Evolutionary conservation across 805 yeast genomes (phyloP), one percentile per base, ranked within the genome.

Genomic region (Saccharomycopsis fermentans): DNA sequence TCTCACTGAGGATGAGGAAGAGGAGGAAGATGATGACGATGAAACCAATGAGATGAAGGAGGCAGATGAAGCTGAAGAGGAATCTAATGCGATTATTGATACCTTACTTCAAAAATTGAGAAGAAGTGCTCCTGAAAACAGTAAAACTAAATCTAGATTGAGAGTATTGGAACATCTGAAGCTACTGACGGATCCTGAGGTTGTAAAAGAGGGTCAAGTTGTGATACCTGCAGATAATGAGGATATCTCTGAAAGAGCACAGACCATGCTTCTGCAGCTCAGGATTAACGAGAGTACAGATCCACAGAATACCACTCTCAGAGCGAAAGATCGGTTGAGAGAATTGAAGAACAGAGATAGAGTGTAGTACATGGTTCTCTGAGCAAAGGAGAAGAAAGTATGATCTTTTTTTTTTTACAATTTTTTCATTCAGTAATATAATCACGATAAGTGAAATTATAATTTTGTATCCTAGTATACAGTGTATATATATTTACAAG

Each of bases 41-140:
- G 72, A 68, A 0, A 77, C 71, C 19, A 76, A 73, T 32, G 80
- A 75, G 12, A 82, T 72, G 17, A 73, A 56, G 4, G 55, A 48
- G 21, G 58, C 34, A 17, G 47, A 29, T 16, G 57, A 57, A 32
- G 58, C 50, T 4, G 59, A 57, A 47, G 21, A 35, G 6, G 58
- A 35, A 6, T 54, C 58, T 16, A 32, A 50, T 16, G 55, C 59
- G 2, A 62, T 90, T 48, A 90, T 94, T 87, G 99, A 94, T 69
- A 81, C 86, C 37, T 75, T 94, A 54, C 77, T 94, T 59, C 96
- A 90, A 69, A 89, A 87, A 67, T 78, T 94, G 66, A 86, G 90
- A 67, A 90, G 83, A 62, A 83, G 88, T 5, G 94, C 90, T 62
- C 81, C 94, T 1, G 75, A 88, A 1, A 80, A 90, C 2, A 92